Evolutionary conservation across 139 green algal species (phyloP).

Genomic region (Ettlia oleoabundans): DNA sequence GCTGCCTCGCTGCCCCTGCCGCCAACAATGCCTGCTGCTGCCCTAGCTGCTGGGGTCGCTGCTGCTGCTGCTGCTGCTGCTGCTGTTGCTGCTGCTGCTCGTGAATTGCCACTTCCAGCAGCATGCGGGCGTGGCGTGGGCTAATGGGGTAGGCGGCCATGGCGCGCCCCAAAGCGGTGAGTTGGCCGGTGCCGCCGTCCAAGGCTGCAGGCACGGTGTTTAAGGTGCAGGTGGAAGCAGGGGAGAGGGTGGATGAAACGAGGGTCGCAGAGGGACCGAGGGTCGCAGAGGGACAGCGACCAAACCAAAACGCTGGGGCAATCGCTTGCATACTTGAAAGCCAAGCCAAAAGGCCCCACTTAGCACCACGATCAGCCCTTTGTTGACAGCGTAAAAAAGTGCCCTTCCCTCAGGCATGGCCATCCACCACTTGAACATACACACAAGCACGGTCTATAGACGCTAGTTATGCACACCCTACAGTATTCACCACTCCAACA

Average conservation of each 20-base stretch:
- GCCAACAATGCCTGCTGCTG: background rate
- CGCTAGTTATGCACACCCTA: background rate
- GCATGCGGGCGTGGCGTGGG: slow-evolving; percentile 89
- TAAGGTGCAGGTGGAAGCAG: background rate
- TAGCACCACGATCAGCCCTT: no score
- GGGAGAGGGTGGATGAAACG: background rate
- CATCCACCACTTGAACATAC: background rate
- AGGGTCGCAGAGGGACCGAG: no score
- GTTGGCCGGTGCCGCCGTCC: slow-evolving; percentile 28
- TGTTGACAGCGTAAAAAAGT: no score
- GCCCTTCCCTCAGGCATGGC: no score
- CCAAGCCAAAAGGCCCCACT: no score
- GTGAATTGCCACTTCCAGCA: slow-evolving; percentile 73
- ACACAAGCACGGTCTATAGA: background rate
- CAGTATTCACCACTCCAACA: background rate
- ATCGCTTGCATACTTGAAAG: no score
- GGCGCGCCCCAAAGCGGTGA: slow-evolving; percentile 75
- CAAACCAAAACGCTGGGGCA: no score
- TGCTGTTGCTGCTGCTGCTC: slow-evolving; percentile 1
- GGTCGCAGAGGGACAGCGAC: no score
- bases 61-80: background rate
- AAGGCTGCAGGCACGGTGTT: slow-evolving; percentile 20
- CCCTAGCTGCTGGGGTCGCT: background rate
- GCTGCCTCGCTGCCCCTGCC: background rate
- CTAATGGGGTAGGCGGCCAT: slow-evolving; percentile 91